Conservation (phyloP, 495 filamentous ascomycete species). For the Penicillium cataractarum region DNA sequence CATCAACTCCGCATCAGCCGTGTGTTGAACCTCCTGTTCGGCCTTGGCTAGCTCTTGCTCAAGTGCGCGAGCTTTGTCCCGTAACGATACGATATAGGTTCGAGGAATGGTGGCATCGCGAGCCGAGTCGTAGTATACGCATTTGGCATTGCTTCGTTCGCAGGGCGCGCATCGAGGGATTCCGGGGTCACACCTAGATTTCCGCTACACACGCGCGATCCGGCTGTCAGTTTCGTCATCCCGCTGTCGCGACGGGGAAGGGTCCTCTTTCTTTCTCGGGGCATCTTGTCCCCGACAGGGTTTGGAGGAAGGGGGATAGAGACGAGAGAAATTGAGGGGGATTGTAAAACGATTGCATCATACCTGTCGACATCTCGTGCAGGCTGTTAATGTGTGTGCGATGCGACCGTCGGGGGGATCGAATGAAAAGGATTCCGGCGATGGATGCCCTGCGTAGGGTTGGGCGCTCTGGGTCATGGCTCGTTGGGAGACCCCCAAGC, state of each 20-base stretch:
- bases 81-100: slow-evolving; percentile 84
- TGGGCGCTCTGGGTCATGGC: slow-evolving; percentile 29
- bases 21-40: slow-evolving; percentile 66
- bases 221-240: slow-evolving; percentile 3
- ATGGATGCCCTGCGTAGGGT: slow-evolving; percentile 22
- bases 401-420: slow-evolving; percentile 54
- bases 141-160: slow-evolving; percentile 83
- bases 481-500: slow-evolving; percentile 8
- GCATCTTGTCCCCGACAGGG: too few species aligned
- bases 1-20: slow-evolving; percentile 75
- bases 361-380: slow-evolving; percentile 84
- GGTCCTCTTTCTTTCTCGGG: background rate
- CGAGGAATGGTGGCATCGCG: slow-evolving; percentile 77
- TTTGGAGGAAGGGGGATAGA: background rate
- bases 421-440: slow-evolving; percentile 28
- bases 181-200: slow-evolving; percentile 90
- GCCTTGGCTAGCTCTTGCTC: slow-evolving; percentile 70
- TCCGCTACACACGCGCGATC: slow-evolving; percentile 63
- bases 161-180: slow-evolving; percentile 91
- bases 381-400: slow-evolving; percentile 85
- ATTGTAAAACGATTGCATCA: slow-evolving; percentile 31
- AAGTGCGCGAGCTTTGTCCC: slow-evolving; percentile 75
- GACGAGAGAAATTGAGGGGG: background rate
- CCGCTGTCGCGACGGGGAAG: background rate
- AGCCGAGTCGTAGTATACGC: slow-evolving; percentile 90